Conservation (phyloP, 148 eudicot species). For the Arctostaphylos glauca region DNA sequence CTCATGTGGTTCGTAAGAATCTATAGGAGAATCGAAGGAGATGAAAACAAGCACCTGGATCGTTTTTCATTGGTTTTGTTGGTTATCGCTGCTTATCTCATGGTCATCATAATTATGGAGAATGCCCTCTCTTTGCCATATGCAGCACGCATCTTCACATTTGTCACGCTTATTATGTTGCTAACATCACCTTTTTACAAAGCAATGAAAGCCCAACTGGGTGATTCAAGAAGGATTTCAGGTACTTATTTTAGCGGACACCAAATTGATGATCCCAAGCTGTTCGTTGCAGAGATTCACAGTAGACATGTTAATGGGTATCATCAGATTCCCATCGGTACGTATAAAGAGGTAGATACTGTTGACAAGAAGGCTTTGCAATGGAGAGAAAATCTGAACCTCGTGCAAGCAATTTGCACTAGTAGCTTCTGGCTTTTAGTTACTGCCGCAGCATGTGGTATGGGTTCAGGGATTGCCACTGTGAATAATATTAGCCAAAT, state of each 20-base stretch:
- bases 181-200: constrained; percentile 48
- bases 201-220: constrained; percentile 40
- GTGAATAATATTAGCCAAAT: constrained; percentile 73
- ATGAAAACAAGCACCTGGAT: constrained; percentile 50
- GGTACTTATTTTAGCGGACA: constrained; percentile 26
- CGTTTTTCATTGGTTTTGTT: constrained; percentile 51
- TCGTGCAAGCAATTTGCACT: constrained; percentile 60
- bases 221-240: constrained; percentile 22
- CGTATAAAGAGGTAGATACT: constrained; percentile 17
- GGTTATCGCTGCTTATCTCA: constrained; percentile 53
- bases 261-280: constrained; percentile 17
- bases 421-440: constrained; percentile 63
- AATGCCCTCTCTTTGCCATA: constrained; percentile 34
- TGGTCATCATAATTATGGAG: constrained; percentile 48
- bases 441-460: constrained; percentile 53
- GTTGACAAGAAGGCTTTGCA: constrained; percentile 10
- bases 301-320: constrained; percentile 19
- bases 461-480: constrained; percentile 70
- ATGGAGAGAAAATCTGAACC: constrained; percentile 38
- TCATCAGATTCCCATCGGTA: constrained; percentile 29
- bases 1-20: constrained; percentile 63
- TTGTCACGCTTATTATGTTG: constrained; percentile 39
- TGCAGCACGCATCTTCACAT: constrained; percentile 31
- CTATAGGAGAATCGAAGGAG: constrained; percentile 33
- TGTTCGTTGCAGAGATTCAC: constrained; percentile 18